Evolutionary conservation across 345 rosid species (phyloP), one percentile per base, ranked within the genome.

Genomic region (Euclidium syriacum): DNA sequence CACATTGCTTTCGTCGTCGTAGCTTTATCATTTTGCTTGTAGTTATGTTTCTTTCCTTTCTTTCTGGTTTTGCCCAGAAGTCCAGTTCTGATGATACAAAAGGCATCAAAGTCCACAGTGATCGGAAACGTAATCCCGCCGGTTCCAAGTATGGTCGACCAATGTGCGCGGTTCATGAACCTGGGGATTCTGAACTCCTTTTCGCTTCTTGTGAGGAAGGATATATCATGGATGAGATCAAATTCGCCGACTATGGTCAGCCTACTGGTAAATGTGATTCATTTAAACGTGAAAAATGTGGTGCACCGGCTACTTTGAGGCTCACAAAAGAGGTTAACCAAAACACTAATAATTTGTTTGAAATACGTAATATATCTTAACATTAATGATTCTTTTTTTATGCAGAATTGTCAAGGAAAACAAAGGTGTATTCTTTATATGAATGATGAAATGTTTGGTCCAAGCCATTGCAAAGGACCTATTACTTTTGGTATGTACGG

Each of bases 381-480:
- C 2, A 5, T 29, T 1, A 32, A 32, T 8, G 7, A 1, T 7
- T 32, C 11, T 32, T 32, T 2, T 3, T n/a, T n/a, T 15, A 7
- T 38, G 43, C 43, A 38, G 43, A 38, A 38, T 12, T 38, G 43
- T 15, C 18, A 10, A 2, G 43, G 43, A 15, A 38, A 20, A 16
- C 9, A 5, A 18, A 2, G 2, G 2, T 52, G 57, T 52, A 10
- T 16, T 7, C n/a, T 52, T 16, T 10, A 10, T 29, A 6, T 52
- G 10, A 26, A 38, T 5, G 63, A 58, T 10, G 51, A 65, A 17
- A 65, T 54, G 61, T 65, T 65, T 43, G 70, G 70, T 54, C 26
- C 54, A 22, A 43, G 47, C 27, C 11, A 54, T 4, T 65, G 62
- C 55, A 43, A 32, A 6, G 36, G 22, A 42, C 27, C 10, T 53